These are phyloP conservation scores for Phaffia tasmanica DNA, from an alignment of 768 basidiomycete species.

Conservation along the genomic window DNA sequence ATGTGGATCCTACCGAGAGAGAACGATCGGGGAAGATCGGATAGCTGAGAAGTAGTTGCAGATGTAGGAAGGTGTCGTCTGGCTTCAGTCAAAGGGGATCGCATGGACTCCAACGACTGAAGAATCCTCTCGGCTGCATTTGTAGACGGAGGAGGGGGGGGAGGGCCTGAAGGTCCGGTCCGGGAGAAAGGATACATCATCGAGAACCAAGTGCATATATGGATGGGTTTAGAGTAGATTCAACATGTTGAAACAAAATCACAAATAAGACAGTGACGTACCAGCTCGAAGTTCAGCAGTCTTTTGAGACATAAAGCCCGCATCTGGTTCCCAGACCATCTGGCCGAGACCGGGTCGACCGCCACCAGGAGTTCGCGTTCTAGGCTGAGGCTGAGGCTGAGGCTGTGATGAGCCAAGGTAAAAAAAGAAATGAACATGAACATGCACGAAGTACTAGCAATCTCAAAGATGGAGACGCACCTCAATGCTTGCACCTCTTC, in stretches of 20 bases:
- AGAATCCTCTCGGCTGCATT: constrained; percentile 12
- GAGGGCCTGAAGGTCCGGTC: neutral
- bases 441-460: neutral
- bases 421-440: neutral
- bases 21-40: neutral
- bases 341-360: neutral
- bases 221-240: neutral
- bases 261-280: neutral
- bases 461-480: neutral
- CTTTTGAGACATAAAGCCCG: constrained; percentile 7
- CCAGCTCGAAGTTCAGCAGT: constrained; percentile 11
- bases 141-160: neutral
- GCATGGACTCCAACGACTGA: constrained; percentile 7
- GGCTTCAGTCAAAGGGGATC: constrained; percentile 10
- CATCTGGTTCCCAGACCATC: constrained; percentile 18
- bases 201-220: neutral
- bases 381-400: constrained; percentile 5
- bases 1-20: constrained; percentile 14
- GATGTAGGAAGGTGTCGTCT: constrained; percentile 2
- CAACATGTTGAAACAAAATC: too few species aligned
- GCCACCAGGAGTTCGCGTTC: constrained; percentile 5
- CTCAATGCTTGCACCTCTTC: constrained; percentile 1
- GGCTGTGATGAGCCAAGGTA: neutral
- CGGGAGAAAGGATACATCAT: too few species aligned
- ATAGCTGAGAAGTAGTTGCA: neutral